Evolutionary conservation across 2,329 filamentous ascomycete genomes (phyloP), one percentile per base, ranked within the genome.

Genomic region (Botrytis hyacinthi): DNA sequence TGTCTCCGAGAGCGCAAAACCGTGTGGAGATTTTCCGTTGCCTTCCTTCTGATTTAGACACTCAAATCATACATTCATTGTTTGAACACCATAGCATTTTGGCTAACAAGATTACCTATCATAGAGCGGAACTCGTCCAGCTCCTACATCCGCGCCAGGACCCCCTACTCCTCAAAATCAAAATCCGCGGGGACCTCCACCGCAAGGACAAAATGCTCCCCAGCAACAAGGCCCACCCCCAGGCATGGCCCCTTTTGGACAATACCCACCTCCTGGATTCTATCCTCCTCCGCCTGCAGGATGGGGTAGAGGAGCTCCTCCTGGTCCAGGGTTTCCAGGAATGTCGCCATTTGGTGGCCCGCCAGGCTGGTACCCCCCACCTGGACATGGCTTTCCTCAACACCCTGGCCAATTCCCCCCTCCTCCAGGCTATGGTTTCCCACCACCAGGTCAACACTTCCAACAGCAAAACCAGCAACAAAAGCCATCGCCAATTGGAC

Each of bases 21-120:
- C 88, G 86, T 97, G 95, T 97, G 91, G 95, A 97, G 85, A 90
- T 92, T 59, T 91, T 97, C 95, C 94, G 95, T 97, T 98, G 95
- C 94, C 95, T 98, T 98, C 95, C 95, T 98, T 97, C 94, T 98
- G 94, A 97, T 90, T 81, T 79, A 65, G 8, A 48, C 16, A 4
- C 18, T 18, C 54, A 6, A 54, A 69, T 16, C 37, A 69, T 69
- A 57, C 62, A 14, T 32, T 65, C 65, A 14, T 71, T 78, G 78
- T 16, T n/a, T 72, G 73, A 54, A 57, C 74, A 57, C 72, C 54
- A 51, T 78, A 70, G 78, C 72, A 51, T 75, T 59, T 75, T 75
- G 76, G 76, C 76, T 85, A n/a, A 63, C 32, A 14, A 62, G 12
- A 40, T 48, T 20, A 4, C 8, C 6, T 40, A 57, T 85, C 84